phyloP scores from a whole-genome alignment of 306 rosid genomes.

The Sphenostylis stenocarpa region DNA sequence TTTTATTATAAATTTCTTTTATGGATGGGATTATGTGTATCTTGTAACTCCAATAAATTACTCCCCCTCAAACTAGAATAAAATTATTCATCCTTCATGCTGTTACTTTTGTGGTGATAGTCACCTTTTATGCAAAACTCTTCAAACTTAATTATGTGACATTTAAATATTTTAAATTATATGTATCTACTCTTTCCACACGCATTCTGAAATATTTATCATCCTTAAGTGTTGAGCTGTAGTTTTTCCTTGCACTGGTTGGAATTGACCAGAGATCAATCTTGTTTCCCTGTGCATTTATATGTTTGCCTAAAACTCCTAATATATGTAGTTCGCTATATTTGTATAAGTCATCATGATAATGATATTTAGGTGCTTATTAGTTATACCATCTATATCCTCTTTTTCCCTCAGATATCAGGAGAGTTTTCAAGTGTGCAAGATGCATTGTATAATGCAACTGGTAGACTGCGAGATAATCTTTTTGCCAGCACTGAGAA shows the following conservation, averaged over 20 bases:
- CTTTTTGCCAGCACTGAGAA: conserved; percentile 57
- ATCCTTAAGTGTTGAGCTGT: not conserved
- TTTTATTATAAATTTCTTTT: not conserved
- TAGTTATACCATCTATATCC: conserved; percentile 1
- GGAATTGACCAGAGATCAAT: not conserved
- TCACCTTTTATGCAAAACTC: not conserved
- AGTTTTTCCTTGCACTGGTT: not conserved
- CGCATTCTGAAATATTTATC: not conserved
- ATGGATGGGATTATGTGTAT: conserved; percentile 4
- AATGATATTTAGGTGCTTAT: conserved; percentile 10
- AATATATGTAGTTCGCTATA: conserved; percentile 1
- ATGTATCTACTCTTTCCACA: not conserved
- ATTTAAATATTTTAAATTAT: not conserved
- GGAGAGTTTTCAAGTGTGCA: conserved; percentile 88
- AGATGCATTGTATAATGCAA: conserved; percentile 90
- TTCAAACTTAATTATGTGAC: not conserved
- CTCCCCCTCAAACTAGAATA: conserved; percentile 2
- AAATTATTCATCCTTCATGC: not conserved
- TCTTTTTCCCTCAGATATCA: conserved; percentile 62
- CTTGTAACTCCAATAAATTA: not conserved
- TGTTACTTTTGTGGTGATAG: not conserved
- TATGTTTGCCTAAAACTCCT: conserved; percentile 11
- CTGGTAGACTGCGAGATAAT: conserved; percentile 92
- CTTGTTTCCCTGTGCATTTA: conserved; percentile 1
- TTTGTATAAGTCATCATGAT: conserved; percentile 17